These are phyloP conservation scores for Cylindrotheca fusiformis DNA, from an alignment of 108 stramenopile species.

Conservation along the genomic window DNA sequence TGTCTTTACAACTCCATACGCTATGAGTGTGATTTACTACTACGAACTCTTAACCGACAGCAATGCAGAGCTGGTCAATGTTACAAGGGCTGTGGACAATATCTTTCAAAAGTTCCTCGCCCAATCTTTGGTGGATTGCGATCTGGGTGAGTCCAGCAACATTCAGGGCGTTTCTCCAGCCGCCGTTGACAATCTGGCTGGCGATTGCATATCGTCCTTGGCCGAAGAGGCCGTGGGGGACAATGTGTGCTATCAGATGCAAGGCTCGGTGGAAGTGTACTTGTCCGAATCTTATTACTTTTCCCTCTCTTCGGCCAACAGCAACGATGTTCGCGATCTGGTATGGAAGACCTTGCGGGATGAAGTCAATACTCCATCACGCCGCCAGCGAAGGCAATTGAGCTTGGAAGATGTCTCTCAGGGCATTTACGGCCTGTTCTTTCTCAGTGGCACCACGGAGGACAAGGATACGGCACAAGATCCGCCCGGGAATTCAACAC, in stretches of 20 bases:
- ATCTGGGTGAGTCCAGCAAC: background rate
- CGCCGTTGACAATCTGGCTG: background rate
- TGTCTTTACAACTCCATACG: slow-evolving; percentile 8
- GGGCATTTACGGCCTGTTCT: background rate
- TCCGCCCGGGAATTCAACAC: too few relatives aligned
- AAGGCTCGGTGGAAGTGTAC: slow-evolving; percentile 10
- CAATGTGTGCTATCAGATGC: slow-evolving; percentile 5
- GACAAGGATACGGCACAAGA: too few relatives aligned
- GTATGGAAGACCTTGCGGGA: slow-evolving; percentile 1
- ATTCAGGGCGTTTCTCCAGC: slow-evolving; percentile 8
- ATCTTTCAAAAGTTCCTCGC: slow-evolving; percentile 21
- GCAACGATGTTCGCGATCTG: background rate
- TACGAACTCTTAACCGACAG: slow-evolving; percentile 24
- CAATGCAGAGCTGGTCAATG: background rate
- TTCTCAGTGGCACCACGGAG: background rate
- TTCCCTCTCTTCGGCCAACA: background rate
- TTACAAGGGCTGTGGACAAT: slow-evolving; percentile 5
- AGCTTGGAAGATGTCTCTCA: background rate
- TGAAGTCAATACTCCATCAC: slow-evolving; percentile 1
- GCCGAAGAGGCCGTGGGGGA: background rate
- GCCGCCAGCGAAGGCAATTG: background rate
- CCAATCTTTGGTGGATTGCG: slow-evolving; percentile 11
- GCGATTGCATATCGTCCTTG: background rate
- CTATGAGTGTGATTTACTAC: slow-evolving; percentile 6
- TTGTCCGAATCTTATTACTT: background rate